A percentile compares a stretch with the other conserved stretches of the same genome.
These are phyloP conservation scores for Solanum tacnaense DNA, from an alignment of 257 asterid species.

Conservation along the genomic window DNA sequence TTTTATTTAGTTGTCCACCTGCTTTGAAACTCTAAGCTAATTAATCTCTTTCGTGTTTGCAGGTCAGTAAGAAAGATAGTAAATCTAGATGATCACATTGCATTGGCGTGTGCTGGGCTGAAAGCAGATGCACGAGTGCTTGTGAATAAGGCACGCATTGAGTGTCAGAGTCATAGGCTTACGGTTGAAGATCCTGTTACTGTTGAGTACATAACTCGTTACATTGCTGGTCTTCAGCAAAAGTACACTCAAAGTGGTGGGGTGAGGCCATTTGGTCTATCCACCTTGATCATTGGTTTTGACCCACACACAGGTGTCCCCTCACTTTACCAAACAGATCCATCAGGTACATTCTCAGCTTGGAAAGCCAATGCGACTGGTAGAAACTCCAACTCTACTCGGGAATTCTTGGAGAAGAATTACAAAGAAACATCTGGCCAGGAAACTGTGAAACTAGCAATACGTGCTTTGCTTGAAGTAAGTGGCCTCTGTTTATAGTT, in stretches of 20 bases:
- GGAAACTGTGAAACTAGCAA: constrained; percentile 86
- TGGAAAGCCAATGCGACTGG: constrained; percentile 99
- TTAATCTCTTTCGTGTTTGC: constrained; percentile 14
- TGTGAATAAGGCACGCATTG: constrained; percentile 84
- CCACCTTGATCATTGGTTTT: constrained; percentile 93
- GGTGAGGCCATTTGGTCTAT: constrained; percentile 96
- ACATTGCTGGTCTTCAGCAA: constrained; percentile 98
- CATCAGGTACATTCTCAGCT: constrained; percentile 96
- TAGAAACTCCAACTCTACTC: constrained; percentile 80
- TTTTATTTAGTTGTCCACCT: neutral
- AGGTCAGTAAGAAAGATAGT: constrained; percentile 97
- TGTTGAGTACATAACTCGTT: constrained; percentile 95
- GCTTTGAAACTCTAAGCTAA: neutral
- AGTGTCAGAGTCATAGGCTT: constrained; percentile 81
- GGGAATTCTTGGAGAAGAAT: constrained; percentile 96
- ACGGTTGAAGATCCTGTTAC: constrained; percentile 96
- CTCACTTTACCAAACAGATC: constrained; percentile 92
- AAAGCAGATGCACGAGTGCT: constrained; percentile 98
- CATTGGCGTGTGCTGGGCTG: constrained; percentile 95
- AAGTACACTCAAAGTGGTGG: constrained; percentile 99
- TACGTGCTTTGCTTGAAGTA: constrained; percentile 98
- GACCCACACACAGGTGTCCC: constrained; percentile 92
- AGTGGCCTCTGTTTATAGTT: neutral
- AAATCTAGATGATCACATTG: constrained; percentile 85
- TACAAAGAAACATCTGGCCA: constrained; percentile 95